Conservation (phyloP, 345 rosid genomes). For the Moringa oleifera region DNA sequence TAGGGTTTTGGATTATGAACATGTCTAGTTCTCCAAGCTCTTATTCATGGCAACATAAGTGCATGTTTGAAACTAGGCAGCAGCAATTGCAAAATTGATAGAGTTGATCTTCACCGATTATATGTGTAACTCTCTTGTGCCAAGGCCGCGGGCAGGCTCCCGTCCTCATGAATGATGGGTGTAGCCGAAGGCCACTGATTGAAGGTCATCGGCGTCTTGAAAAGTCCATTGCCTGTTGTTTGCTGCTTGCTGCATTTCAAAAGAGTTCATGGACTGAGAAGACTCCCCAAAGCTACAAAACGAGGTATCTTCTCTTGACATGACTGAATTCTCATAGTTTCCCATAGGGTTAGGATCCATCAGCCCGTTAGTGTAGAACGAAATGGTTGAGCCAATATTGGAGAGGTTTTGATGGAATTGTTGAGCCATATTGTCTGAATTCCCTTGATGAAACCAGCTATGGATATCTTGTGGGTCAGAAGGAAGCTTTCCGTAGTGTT, state of each 20-base stretch:
- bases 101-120: constrained; percentile 29
- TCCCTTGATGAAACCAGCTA: constrained; percentile 41
- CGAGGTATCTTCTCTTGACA: constrained; percentile 36
- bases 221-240: constrained; percentile 46
- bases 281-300: constrained; percentile 53
- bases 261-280: constrained; percentile 34
- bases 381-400: constrained; percentile 12
- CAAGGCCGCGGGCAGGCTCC: no score
- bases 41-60: constrained; percentile 41
- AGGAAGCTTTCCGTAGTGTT: constrained; percentile 32
- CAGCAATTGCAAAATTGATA: constrained; percentile 35
- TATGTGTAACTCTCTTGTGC: constrained; percentile 9
- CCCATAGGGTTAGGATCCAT: constrained; percentile 31
- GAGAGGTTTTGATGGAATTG: constrained; percentile 13
- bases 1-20: constrained; percentile 31
- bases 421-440: constrained; percentile 17
- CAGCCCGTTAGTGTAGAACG: constrained; percentile 26
- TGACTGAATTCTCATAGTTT: constrained; percentile 35
- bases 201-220: constrained; percentile 65
- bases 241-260: constrained; percentile 40
- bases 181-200: constrained; percentile 53
- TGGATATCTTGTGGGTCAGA: constrained; percentile 44
- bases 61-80: constrained; percentile 33
- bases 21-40: constrained; percentile 33
- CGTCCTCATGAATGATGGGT: constrained; percentile 47